These are phyloP conservation scores for Arabidopsis thaliana DNA, from an alignment of 345 rosid genomes.

Conservation along the genomic window DNA sequence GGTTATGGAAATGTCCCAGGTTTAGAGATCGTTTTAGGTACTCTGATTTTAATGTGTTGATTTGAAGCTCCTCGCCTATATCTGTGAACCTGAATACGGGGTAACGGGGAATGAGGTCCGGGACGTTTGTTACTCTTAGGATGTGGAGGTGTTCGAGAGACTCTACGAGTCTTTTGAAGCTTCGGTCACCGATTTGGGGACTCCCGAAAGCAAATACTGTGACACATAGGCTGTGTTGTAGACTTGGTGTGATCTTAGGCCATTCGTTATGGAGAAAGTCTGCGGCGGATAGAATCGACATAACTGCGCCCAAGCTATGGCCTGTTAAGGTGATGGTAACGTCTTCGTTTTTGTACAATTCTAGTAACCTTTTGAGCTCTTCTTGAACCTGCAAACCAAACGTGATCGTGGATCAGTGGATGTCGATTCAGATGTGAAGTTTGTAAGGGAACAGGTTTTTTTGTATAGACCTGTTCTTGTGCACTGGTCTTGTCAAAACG, in stretches of 20 bases:
- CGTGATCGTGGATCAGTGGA: too few relatives aligned
- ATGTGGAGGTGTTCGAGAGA: constrained; percentile 39
- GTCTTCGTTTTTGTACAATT: constrained; percentile 54
- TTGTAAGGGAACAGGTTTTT: not conserved
- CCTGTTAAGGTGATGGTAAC: constrained; percentile 61
- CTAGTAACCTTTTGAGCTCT: constrained; percentile 52
- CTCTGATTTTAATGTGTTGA: constrained; percentile 50
- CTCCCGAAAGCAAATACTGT: constrained; percentile 53
- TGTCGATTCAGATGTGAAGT: not conserved
- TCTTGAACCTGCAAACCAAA: constrained; percentile 45
- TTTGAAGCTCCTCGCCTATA: constrained; percentile 47
- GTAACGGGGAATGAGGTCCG: constrained; percentile 46
- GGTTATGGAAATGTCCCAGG: constrained; percentile 33
- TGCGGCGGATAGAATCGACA: constrained; percentile 56
- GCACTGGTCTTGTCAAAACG: constrained; percentile 51
- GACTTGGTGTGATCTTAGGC: constrained; percentile 33
- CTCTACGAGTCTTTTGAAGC: constrained; percentile 39
- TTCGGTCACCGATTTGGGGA: constrained; percentile 49
- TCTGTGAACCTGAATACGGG: constrained; percentile 41
- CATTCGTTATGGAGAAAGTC: constrained; percentile 52
- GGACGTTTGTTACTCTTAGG: constrained; percentile 47
- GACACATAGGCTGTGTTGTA: constrained; percentile 38
- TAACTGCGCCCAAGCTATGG: constrained; percentile 65
- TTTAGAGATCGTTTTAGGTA: constrained; percentile 39
- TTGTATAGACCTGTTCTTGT: constrained; percentile 48